Base-by-base conservation (phyloP, 768 basidiomycete genomes). In the Tylopilus balloui region DNA sequence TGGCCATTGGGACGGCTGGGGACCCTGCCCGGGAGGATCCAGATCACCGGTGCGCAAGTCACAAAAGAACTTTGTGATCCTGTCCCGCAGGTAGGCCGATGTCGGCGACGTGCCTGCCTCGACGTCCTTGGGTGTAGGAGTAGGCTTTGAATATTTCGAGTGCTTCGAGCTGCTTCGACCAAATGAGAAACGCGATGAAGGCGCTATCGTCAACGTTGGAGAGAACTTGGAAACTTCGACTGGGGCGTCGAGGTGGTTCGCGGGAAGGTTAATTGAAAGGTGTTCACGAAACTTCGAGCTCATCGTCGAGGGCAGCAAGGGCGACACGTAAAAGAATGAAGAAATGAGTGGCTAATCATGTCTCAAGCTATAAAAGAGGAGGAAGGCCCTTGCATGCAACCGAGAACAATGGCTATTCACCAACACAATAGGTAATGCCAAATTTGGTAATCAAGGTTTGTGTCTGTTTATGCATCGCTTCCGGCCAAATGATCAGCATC, bases 151-250 rank as follows among this genome's bases (percentile, higher is more conserved):
- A 15, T 17, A 20, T 45, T 51, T 55, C n/a, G 48, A 64, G 20
- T 17, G 23, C 47, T 51, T 55, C n/a, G 48, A 64, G 20, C 42
- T 46, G 15, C 41, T 49, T 23, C 52, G 40, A 17, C 45, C 56
- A 52, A 66, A 59, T 50, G 66, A 61, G 37, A 61, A 61, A 17
- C 60, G 64, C 13, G 62, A 60, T n/a, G 63, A 64, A 7, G 60
- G 49, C 3, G 55, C 48, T 42, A 66, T 61, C 12, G 71, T 69
- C 10, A 74, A 73, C n/a, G 71, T 70, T 31, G 75, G 71, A 17
- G 75, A 76, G 60, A 76, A 75, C 40, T 63, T 73, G 37, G 75
- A 76, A 3, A 50, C 48, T 47, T 69, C 68, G 42, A 68, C 31
- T 3, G 60, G 61, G 13, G n/a, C n/a, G n/a, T n/a, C n/a, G n/a